Conservation (phyloP, 345 rosid species). For the Jatropha curcas region DNA sequence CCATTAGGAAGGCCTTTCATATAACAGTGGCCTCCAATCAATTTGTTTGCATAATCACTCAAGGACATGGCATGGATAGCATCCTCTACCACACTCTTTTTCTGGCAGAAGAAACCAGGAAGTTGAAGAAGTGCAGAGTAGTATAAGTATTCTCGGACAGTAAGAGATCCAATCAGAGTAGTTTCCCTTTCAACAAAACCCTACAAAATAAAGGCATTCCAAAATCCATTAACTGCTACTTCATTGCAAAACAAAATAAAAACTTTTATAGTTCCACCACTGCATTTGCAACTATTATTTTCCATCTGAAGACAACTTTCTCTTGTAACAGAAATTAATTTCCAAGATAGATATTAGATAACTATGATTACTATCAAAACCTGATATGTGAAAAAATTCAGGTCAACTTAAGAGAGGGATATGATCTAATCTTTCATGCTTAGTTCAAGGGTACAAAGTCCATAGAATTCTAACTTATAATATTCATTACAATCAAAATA, state of each 20-base stretch:
- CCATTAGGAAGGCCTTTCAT: constrained; percentile 91
- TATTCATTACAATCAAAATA: not conserved
- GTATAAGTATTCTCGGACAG: constrained; percentile 87
- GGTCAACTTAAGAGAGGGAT: not conserved
- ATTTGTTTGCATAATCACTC: constrained; percentile 83
- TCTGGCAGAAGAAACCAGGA: constrained; percentile 92
- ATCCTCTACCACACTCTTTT: constrained; percentile 90
- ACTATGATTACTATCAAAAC: not conserved
- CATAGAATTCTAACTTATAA: not conserved
- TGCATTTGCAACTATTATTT: not conserved
- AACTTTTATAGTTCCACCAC: not conserved
- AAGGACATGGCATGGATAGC: constrained; percentile 97
- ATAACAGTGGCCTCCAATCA: constrained; percentile 95
- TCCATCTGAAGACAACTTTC: constrained; percentile 11
- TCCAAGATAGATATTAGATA: not conserved
- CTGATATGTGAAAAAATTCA: not conserved
- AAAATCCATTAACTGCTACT: constrained; percentile 18
- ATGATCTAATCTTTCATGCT: not conserved
- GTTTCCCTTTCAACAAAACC: constrained; percentile 93
- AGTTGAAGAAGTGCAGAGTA: constrained; percentile 97
- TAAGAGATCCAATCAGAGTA: constrained; percentile 77
- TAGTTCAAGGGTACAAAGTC: not conserved
- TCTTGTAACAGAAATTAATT: not conserved
- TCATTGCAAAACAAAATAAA: not conserved
- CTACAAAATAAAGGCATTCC: constrained; percentile 40